Base-by-base conservation (phyloP, 108 stramenopile genomes). In the Skeletonema tropicum region DNA sequence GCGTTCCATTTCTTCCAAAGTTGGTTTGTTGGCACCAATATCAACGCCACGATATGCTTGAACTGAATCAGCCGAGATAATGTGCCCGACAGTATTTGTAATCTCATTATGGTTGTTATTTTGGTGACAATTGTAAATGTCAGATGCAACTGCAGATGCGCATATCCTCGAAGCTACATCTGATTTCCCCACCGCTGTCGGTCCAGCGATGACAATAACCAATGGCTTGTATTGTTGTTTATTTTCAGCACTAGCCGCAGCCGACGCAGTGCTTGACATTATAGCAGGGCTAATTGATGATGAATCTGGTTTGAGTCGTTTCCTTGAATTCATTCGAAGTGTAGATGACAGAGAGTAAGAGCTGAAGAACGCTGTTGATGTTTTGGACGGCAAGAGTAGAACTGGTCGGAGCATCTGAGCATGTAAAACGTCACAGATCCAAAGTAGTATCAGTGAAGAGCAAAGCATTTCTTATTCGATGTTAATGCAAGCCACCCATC, bases 21-120 rank as follows among this genome's bases (percentile, higher is more conserved):
- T 89, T 19, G 98, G 98, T 70, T 98, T 98, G 83, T 98, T 98
- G 41, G 97, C 92, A 14, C 97, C 98, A 41, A 98, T 92, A 39
- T 94, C 83, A 15, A 97, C 91, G 13, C 89, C 90, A 68, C 86
- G 83, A 58, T 98, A 98, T 17, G 91, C 91, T 81, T 98, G 98
- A 0, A 98, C 98, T 9, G 91, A 92, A 75, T 98, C 98, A 39
- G 97, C 97, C 17, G 94, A 93, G 3, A 98, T 76, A 39, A 98
- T 90, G 63, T 92, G 88, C 17, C 84, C 84, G 30, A 66, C 84
- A 30, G 66, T 55, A 5, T 17, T 23, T 58, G 38, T 41, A 45
- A 58, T 63, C 12, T 21, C 5, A 52, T 41, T 62, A 8, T 70
- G 73, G 32, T 73, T 30, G 17, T 65, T 49, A 33, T 74, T 67